Evolutionary conservation across 768 basidiomycete species (phyloP).

Genomic region (Lyophyllum decastes): DNA sequence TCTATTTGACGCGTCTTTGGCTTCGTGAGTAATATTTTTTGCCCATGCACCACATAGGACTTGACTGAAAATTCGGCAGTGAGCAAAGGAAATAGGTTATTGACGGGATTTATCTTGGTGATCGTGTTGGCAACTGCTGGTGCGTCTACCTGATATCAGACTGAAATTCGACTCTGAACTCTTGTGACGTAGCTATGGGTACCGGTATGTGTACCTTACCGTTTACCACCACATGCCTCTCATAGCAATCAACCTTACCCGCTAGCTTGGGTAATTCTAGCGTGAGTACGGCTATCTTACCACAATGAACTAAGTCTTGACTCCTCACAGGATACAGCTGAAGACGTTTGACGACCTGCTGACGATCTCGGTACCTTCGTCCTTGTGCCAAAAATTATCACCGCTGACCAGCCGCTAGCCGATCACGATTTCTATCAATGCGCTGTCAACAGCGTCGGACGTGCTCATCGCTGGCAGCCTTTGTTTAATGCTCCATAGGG

Average conservation of each 20-base stretch:
- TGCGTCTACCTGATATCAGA: neutral
- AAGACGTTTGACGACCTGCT: slow-evolving; percentile 37
- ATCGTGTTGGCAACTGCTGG: slow-evolving; percentile 33
- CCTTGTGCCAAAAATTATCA: neutral
- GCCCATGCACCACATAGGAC: neutral
- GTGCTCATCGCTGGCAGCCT: slow-evolving; percentile 49
- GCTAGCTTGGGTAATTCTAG: slow-evolving; percentile 42
- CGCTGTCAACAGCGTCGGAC: slow-evolving; percentile 46
- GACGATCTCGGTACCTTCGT: slow-evolving; percentile 30
- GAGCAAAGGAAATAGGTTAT: slow-evolving; percentile 39
- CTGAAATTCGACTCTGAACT: neutral
- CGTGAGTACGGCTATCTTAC: slow-evolving; percentile 30
- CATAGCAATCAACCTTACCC: neutral
- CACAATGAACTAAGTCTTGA: neutral
- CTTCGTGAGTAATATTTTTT: slow-evolving; percentile 30
- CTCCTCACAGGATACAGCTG: slow-evolving; percentile 31
- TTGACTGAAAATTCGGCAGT: slow-evolving; percentile 23
- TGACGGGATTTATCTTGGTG: slow-evolving; percentile 32
- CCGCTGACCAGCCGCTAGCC: slow-evolving; percentile 24
- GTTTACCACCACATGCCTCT: neutral
- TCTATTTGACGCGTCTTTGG: slow-evolving; percentile 52
- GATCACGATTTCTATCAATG: slow-evolving; percentile 54
- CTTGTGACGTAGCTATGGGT: slow-evolving; percentile 15
- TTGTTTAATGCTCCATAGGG: slow-evolving; percentile 43
- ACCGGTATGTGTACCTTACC: slow-evolving; percentile 25